These are phyloP conservation scores for Chrysopogon serrulatus DNA, from an alignment of 176 grass and related monocot genomes.

Conservation along the genomic window DNA sequence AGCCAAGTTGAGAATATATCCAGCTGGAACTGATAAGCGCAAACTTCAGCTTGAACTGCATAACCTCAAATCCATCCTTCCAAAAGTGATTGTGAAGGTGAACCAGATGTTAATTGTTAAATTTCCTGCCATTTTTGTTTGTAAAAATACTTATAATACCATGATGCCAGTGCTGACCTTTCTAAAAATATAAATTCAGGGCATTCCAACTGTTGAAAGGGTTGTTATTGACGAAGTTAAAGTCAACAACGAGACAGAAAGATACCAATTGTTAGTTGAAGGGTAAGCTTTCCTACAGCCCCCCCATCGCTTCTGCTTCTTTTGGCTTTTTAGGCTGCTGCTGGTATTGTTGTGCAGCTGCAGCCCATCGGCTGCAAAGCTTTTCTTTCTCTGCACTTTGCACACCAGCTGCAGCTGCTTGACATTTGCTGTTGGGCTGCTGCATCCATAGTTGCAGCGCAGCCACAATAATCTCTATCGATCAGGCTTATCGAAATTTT, in stretches of 20 bases:
- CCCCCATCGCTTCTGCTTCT: too few species aligned
- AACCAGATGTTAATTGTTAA: conserved; percentile 2
- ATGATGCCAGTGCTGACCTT: conserved; percentile 11
- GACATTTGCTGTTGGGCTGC: too few species aligned
- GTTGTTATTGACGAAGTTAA: conserved; percentile 52
- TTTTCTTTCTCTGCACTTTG: too few species aligned
- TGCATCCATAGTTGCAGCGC: too few species aligned
- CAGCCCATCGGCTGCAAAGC: too few species aligned
- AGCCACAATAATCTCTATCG: too few species aligned
- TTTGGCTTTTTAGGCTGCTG: too few species aligned
- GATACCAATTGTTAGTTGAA: conserved; percentile 74
- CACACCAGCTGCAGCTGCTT: too few species aligned
- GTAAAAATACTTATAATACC: not conserved
- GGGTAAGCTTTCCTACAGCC: conserved; percentile 61
- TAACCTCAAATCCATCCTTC: conserved; percentile 63
- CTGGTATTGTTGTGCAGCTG: too few species aligned
- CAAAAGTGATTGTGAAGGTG: conserved; percentile 97
- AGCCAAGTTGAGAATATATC: conserved; percentile 80
- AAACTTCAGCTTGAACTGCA: conserved; percentile 83
- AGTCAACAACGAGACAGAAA: not conserved
- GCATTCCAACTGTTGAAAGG: conserved; percentile 85
- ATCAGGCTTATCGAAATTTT: too few species aligned
- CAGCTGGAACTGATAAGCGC: conserved; percentile 60
- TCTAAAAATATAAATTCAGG: conserved; percentile 46
- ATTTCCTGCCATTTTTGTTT: not conserved